Evolutionary conservation across 306 rosid genomes (phyloP).

Genomic region (Casuarina equisetifolia): DNA sequence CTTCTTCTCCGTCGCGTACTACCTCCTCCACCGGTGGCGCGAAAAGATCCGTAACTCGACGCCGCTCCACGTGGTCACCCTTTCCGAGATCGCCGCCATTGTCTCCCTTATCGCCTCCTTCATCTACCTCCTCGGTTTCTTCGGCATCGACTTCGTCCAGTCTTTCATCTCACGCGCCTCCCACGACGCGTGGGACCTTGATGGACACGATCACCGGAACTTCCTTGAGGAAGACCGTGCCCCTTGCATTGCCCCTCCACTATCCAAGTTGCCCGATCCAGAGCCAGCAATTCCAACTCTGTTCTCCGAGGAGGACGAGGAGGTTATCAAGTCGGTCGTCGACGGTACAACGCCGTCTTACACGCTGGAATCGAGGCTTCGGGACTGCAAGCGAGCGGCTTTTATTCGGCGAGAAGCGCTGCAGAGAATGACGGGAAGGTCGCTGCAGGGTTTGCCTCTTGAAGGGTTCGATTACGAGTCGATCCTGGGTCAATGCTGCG

Average conservation of each 20-base stretch:
- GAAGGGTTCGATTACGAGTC: conserved; percentile 80
- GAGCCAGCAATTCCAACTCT: conserved; percentile 24
- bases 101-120: conserved; percentile 69
- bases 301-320: conserved; percentile 44
- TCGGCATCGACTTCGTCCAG: conserved; percentile 74
- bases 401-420: conserved; percentile 75
- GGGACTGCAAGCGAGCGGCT: conserved; percentile 69
- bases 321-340: conserved; percentile 49
- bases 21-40: conserved; percentile 67
- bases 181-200: conserved; percentile 52
- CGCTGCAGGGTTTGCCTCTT: conserved; percentile 68
- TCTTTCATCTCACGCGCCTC: conserved; percentile 61
- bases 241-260: conserved; percentile 6
- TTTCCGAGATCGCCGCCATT: conserved; percentile 60
- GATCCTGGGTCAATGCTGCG: conserved; percentile 92
- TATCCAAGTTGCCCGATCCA: conserved; percentile 1
- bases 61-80: conserved; percentile 62
- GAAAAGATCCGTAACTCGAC: conserved; percentile 73
- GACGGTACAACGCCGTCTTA: conserved; percentile 61
- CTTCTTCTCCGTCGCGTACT: conserved; percentile 70
- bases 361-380: conserved; percentile 65
- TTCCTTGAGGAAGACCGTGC: not conserved
- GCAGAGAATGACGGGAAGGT: conserved; percentile 60
- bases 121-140: conserved; percentile 72
- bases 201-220: conserved; percentile 20